Percentiles rank a stretch among this genome's conserved stretches.
Evolutionary conservation across 202 grass and related monocot species (phyloP).

Genomic region (Saccharum hybrid): DNA sequence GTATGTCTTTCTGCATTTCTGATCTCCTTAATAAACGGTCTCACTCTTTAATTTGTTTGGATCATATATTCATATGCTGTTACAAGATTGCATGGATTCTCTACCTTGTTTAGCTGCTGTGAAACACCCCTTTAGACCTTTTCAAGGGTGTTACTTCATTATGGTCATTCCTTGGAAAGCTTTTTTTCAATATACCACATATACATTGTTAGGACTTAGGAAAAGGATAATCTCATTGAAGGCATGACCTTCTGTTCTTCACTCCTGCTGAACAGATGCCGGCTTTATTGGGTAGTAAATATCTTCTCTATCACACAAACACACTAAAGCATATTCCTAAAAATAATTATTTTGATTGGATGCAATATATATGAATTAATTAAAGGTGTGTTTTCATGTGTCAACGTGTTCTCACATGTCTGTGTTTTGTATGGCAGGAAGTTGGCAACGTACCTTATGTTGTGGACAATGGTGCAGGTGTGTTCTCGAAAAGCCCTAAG

Average conservation of each 20-base stretch:
- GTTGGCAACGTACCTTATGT: conserved; percentile 93
- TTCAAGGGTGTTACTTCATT: not conserved
- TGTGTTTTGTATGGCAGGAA: conserved; percentile 62
- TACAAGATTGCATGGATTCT: not conserved
- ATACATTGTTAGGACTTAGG: not conserved
- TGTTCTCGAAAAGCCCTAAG: conserved; percentile 86
- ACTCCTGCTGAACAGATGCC: not conserved
- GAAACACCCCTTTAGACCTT: not conserved
- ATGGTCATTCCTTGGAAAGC: not conserved
- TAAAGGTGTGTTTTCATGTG: not conserved
- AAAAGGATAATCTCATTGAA: not conserved
- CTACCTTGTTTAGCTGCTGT: conserved; percentile 8
- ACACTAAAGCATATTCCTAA: not conserved
- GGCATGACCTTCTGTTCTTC: not conserved
- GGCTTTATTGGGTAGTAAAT: conserved; percentile 10
- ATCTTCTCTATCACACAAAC: not conserved
- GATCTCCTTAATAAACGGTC: not conserved
- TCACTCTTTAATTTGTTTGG: not conserved
- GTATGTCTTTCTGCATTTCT: conserved; percentile 3
- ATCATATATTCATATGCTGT: not conserved
- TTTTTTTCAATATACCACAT: not conserved
- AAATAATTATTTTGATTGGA: not conserved
- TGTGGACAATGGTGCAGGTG: conserved; percentile 84
- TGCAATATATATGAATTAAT: not conserved
- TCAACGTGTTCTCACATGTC: conserved; percentile 13